Percentiles rank a stretch among this genome's conserved stretches.
These are phyloP conservation scores for Cyclostephanos invisitatus DNA, from an alignment of 108 stramenopile species.

Conservation along the genomic window DNA sequence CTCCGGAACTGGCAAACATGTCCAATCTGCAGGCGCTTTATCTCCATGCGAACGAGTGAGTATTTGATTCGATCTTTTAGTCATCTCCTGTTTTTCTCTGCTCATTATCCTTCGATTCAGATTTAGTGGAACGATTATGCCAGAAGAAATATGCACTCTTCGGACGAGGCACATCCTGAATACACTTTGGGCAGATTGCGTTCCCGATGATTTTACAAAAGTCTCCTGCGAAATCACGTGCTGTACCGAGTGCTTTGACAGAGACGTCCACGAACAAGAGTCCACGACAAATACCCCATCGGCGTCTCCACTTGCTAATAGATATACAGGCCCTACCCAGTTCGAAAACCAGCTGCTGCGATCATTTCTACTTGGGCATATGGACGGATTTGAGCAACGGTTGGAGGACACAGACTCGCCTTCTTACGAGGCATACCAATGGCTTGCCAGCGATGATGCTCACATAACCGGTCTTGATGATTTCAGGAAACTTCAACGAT, in stretches of 20 bases:
- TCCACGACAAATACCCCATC: not conserved
- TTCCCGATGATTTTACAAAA: constrained; percentile 29
- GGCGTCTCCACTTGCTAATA: not conserved
- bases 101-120: not conserved
- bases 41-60: constrained; percentile 37
- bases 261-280: not conserved
- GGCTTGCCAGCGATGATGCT: constrained; percentile 22
- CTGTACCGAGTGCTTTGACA: constrained; percentile 28
- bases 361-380: constrained; percentile 23
- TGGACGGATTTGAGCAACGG: constrained; percentile 27
- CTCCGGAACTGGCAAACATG: constrained; percentile 47
- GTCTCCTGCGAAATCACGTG: constrained; percentile 21
- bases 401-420: constrained; percentile 10
- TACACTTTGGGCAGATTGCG: constrained; percentile 62
- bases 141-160: constrained; percentile 24
- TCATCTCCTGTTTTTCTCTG: not conserved
- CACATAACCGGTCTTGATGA: constrained; percentile 18
- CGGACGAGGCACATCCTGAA: constrained; percentile 26
- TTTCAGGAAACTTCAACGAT: constrained; percentile 33
- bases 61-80: not conserved
- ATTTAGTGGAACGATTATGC: constrained; percentile 10
- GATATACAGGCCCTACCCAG: not conserved
- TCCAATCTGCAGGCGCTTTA: constrained; percentile 35
- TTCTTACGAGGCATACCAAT: constrained; percentile 27
- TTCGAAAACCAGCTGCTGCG: constrained; percentile 23